phyloP scores from a whole-genome alignment of 176 grass and related monocot species.

The Aegilops umbellulata region DNA sequence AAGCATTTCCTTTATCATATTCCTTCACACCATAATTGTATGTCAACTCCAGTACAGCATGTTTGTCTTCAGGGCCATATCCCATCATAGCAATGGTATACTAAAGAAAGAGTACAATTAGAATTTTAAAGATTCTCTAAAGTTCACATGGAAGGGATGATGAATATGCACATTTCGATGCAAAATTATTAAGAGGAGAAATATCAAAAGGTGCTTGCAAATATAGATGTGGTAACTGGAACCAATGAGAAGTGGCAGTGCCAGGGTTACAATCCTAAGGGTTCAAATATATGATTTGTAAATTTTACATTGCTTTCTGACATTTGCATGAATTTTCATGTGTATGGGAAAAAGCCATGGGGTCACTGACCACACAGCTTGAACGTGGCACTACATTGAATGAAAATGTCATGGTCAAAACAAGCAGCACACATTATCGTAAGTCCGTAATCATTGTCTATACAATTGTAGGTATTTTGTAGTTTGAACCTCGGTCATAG shows the following conservation, averaged over 20 bases:
- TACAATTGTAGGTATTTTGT: neutral
- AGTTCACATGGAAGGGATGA: neutral
- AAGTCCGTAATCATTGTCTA: neutral
- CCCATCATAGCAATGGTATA: conserved; percentile 96
- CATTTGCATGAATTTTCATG: neutral
- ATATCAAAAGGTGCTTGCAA: neutral
- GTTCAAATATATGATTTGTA: neutral
- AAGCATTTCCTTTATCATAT: conserved; percentile 92
- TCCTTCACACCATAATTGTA: conserved; percentile 89
- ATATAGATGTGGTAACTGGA: neutral
- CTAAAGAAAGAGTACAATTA: conserved; percentile 32
- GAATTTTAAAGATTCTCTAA: conserved; percentile 1
- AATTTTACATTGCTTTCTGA: neutral
- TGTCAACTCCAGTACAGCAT: conserved; percentile 85
- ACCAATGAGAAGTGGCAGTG: neutral
- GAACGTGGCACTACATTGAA: neutral
- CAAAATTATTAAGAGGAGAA: conserved; percentile 6
- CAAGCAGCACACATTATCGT: neutral
- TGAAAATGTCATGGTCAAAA: conserved; percentile 11
- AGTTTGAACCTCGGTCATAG: neutral
- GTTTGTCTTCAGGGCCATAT: conserved; percentile 99
- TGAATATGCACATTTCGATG: conserved; percentile 13
- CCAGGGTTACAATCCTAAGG: neutral
- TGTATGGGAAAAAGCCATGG: conserved; percentile 5
- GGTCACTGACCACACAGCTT: neutral